A percentile compares a stretch with the other conserved stretches of the same genome.
These are phyloP conservation scores for Evansstolkia leycettana DNA, from an alignment of 495 filamentous ascomycete genomes.

Conservation along the genomic window DNA sequence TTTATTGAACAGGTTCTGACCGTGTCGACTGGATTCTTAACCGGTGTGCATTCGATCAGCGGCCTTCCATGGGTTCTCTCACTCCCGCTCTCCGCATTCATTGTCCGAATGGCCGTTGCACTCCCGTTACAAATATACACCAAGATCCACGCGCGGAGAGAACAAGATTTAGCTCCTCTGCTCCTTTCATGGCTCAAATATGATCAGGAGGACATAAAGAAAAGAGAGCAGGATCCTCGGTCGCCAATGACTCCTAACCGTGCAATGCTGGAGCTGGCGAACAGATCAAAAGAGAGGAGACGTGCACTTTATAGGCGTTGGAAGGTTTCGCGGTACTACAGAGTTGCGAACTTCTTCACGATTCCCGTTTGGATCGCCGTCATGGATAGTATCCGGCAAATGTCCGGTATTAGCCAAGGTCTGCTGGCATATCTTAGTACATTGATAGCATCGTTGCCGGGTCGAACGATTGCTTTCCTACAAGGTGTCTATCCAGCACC, in stretches of 20 bases:
- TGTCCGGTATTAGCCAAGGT: constrained; percentile 46
- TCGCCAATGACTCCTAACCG: constrained; percentile 1
- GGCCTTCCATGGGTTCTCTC: constrained; percentile 57
- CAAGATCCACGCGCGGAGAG: constrained; percentile 25
- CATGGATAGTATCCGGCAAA: constrained; percentile 53
- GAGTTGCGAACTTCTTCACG: constrained; percentile 29
- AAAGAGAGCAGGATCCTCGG: constrained; percentile 6
- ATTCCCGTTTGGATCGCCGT: constrained; percentile 57
- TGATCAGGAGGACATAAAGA: constrained; percentile 12
- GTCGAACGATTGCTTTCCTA: too few relatives aligned
- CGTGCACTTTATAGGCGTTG: constrained; percentile 30
- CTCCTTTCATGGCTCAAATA: constrained; percentile 33
- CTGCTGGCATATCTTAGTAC: constrained; percentile 32
- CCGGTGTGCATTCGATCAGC: constrained; percentile 45
- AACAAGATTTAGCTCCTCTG: constrained; percentile 37
- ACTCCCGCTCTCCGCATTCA: constrained; percentile 57
- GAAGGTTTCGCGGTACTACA: constrained; percentile 38
- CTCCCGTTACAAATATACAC: constrained; percentile 47
- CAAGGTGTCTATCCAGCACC: too few relatives aligned
- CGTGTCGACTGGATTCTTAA: constrained; percentile 41
- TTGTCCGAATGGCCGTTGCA: constrained; percentile 45
- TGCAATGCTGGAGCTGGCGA: not conserved
- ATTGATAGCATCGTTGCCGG: too few relatives aligned
- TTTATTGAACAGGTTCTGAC: constrained; percentile 37
- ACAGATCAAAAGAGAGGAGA: constrained; percentile 8